Base-by-base conservation (phyloP, 2,329 filamentous ascomycete species). In the Keithomyces neogunnii region DNA sequence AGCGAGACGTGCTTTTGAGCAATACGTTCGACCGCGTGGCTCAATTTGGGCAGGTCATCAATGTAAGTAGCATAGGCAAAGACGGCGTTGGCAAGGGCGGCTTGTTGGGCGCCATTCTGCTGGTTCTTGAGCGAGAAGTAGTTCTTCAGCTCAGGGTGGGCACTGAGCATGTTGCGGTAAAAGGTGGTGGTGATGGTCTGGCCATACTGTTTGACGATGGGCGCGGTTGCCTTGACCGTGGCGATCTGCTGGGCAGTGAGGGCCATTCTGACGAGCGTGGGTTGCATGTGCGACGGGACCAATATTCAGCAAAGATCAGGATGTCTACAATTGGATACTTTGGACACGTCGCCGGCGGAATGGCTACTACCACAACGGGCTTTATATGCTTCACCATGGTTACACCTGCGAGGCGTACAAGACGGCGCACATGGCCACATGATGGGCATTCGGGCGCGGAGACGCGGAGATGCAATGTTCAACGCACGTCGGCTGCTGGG, bases 211-310 rank as follows among this genome's bases (percentile, higher is more conserved):
- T 81, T 77, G 6, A 91, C 76, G 19, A 89, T 77, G 2, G 88
- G 88, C 39, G 83, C 86, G 2, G 88, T 92, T 38, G 87, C 75
- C 68, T 89, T 91, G 72, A 93, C 84, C 58, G 86, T 82, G 54
- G 77, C 70, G 56, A 85, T 75, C 71, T 92, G 87, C 38, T 76
- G 71, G 30, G 76, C 69, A 9, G 84, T 83, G 53, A 89, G 70
- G 52, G 77, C 63, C 72, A 74, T 75, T 47, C 3, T 56, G 45
- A 39, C 36, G 10, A 33, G 29, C 29, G n/a, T 35, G 8, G 45
- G 28, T 6, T 7, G 31, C n/a, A 45, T 35, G n/a, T 29, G 13
- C 30, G 33, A 6, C 3, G 13, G 30, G 6, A 35, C 11, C 6
- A 7, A 11, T 19, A 6, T 44, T 31, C 29, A 49, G 32, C 28